Conservation (phyloP, 768 basidiomycete genomes). For the Filobasidium floriforme region DNA sequence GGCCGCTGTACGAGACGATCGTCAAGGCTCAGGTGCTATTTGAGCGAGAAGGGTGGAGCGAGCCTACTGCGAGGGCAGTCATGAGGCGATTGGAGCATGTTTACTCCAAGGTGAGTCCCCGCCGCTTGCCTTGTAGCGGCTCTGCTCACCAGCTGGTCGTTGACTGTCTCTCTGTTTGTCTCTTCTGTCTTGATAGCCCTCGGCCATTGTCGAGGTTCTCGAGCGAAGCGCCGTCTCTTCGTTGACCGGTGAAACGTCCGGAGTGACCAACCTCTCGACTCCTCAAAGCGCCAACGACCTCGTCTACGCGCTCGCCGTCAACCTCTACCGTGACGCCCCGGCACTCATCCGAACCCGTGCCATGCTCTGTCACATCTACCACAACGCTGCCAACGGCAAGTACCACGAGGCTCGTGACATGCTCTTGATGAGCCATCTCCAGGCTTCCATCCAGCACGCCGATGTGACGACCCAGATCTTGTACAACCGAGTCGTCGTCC, state of each 20-base stretch:
- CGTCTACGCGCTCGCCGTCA: slow-evolving; percentile 78
- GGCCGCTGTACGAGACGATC: slow-evolving; percentile 84
- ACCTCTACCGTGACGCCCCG: slow-evolving; percentile 86
- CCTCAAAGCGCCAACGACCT: slow-evolving; percentile 62
- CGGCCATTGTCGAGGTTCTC: slow-evolving; percentile 81
- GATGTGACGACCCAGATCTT: slow-evolving; percentile 96
- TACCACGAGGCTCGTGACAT: slow-evolving; percentile 96
- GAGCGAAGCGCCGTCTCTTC: slow-evolving; percentile 61
- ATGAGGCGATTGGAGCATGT: slow-evolving; percentile 97
- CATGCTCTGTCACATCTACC: slow-evolving; percentile 95
- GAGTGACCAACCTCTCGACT: slow-evolving; percentile 54
- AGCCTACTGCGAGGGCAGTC: slow-evolving; percentile 75
- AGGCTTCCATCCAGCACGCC: slow-evolving; percentile 90
- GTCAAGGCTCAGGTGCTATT: slow-evolving; percentile 87
- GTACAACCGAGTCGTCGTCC: slow-evolving; percentile 95
- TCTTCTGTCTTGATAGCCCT: slow-evolving; percentile 56
- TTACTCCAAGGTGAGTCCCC: slow-evolving; percentile 73
- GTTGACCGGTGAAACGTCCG: slow-evolving; percentile 49
- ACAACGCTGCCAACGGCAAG: slow-evolving; percentile 90
- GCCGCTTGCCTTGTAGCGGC: not conserved
- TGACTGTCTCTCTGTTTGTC: not conserved
- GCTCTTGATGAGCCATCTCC: slow-evolving; percentile 96
- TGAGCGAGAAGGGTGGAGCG: slow-evolving; percentile 67
- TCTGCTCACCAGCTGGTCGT: too few relatives aligned
- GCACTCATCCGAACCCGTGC: slow-evolving; percentile 89